Conservation (phyloP, 192 early-diverging fungal genomes). For the Gamsiella multidivaricata region DNA sequence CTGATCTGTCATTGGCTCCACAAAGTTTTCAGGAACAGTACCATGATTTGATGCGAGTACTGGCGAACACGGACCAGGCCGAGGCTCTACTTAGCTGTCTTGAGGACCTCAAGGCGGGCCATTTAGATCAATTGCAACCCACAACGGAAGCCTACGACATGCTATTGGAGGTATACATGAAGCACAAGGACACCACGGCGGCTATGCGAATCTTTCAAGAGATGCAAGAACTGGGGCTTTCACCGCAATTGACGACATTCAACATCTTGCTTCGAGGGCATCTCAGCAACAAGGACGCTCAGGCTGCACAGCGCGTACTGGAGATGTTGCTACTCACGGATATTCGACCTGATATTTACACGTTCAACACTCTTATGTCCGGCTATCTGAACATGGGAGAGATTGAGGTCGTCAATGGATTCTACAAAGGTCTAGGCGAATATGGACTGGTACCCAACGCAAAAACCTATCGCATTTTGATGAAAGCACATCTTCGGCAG, state of each 20-base stretch:
- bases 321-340: slow-evolving; percentile 37
- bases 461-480: slow-evolving; percentile 43
- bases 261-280: slow-evolving; percentile 36
- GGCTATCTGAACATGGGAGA: slow-evolving; percentile 52
- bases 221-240: slow-evolving; percentile 26
- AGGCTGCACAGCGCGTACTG: slow-evolving; percentile 24
- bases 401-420: slow-evolving; percentile 40
- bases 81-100: slow-evolving; percentile 27
- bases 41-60: slow-evolving; percentile 35
- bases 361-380: slow-evolving; percentile 46
- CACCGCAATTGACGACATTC: slow-evolving; percentile 36
- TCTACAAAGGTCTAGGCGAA: slow-evolving; percentile 47
- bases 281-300: slow-evolving; percentile 37
- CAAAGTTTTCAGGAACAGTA: slow-evolving; percentile 41
- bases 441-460: slow-evolving; percentile 44
- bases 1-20: neutral
- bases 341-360: slow-evolving; percentile 41
- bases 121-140: slow-evolving; percentile 4
- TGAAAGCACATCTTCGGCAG: slow-evolving; percentile 36
- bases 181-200: slow-evolving; percentile 8
- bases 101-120: slow-evolving; percentile 29
- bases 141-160: slow-evolving; percentile 31
- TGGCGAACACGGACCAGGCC: slow-evolving; percentile 18
- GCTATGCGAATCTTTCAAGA: slow-evolving; percentile 32
- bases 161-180: slow-evolving; percentile 19